Conservation (phyloP, 495 filamentous ascomycete species). For the Daldinia loculata region DNA sequence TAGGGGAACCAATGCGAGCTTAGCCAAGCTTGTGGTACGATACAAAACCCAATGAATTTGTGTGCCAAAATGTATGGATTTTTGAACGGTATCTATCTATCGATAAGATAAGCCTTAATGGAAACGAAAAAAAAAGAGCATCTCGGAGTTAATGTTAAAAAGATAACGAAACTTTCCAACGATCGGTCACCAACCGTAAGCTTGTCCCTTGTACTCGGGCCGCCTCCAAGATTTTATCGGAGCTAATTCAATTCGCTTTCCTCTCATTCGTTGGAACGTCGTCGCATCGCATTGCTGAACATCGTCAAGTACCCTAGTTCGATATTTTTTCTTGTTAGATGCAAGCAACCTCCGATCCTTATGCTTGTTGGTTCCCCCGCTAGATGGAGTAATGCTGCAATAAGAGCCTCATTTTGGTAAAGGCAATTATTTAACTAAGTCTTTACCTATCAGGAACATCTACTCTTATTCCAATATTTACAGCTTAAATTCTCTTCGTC, state of each 20-base stretch:
- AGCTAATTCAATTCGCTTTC: conserved; percentile 33
- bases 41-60: neutral
- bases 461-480: neutral
- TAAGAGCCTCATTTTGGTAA: conserved; percentile 18
- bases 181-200: conserved; percentile 26
- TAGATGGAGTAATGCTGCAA: conserved; percentile 18
- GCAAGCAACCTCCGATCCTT: conserved; percentile 11
- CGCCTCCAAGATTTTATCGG: conserved; percentile 33
- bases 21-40: conserved; percentile 6
- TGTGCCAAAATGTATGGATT: neutral
- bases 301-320: conserved; percentile 16
- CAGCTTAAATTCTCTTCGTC: conserved; percentile 2
- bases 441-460: neutral
- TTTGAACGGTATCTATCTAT: neutral
- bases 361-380: conserved; percentile 20
- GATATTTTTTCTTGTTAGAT: conserved; percentile 36
- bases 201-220: conserved; percentile 13
- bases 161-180: conserved; percentile 4
- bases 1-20: conserved; percentile 3
- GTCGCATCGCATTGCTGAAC: conserved; percentile 30
- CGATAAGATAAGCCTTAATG: conserved; percentile 27
- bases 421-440: conserved; percentile 4
- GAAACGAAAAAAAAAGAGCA: too few species aligned
- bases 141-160: conserved; percentile 24
- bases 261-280: conserved; percentile 29